These are phyloP conservation scores for Nigrospora sphaerica DNA, from an alignment of 2,329 filamentous ascomycete genomes.

Conservation along the genomic window DNA sequence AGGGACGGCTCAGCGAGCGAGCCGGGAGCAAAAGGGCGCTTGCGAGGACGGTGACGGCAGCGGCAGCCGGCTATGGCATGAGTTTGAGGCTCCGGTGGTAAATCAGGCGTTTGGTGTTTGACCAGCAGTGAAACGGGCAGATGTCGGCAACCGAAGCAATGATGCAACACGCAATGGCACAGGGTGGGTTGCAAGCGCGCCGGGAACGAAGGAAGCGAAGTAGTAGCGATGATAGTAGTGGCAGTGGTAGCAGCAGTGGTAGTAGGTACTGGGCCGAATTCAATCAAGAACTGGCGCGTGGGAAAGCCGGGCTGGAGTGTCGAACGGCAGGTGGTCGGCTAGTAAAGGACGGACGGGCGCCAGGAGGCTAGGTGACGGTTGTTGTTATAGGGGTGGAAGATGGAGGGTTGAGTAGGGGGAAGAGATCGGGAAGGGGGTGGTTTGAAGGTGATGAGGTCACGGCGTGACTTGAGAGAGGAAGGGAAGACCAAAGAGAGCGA, in stretches of 20 bases:
- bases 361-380: neutral
- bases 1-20: neutral
- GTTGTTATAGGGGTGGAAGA: neutral
- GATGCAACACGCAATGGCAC: neutral
- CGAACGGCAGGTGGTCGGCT: conserved; percentile 3
- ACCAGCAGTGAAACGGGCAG: conserved; percentile 3
- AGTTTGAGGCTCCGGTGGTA: too few relatives aligned
- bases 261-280: conserved; percentile 17
- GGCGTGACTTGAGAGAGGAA: conserved; percentile 1
- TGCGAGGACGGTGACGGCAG: neutral
- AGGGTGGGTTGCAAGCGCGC: neutral
- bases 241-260: conserved; percentile 4
- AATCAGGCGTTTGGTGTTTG: neutral
- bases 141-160: conserved; percentile 1
- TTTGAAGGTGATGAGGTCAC: conserved; percentile 1
- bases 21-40: neutral
- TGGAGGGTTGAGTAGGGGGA: neutral
- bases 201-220: neutral
- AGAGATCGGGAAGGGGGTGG: neutral
- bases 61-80: too few relatives aligned
- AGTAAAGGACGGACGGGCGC: conserved; percentile 10
- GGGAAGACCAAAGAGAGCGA: neutral
- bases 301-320: conserved; percentile 6
- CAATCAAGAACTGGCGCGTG: conserved; percentile 24
- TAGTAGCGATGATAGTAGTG: conserved; percentile 1